Evolutionary conservation across 2,329 filamentous ascomycete genomes (phyloP).

Genomic region (Coniochaeta pulveracea): DNA sequence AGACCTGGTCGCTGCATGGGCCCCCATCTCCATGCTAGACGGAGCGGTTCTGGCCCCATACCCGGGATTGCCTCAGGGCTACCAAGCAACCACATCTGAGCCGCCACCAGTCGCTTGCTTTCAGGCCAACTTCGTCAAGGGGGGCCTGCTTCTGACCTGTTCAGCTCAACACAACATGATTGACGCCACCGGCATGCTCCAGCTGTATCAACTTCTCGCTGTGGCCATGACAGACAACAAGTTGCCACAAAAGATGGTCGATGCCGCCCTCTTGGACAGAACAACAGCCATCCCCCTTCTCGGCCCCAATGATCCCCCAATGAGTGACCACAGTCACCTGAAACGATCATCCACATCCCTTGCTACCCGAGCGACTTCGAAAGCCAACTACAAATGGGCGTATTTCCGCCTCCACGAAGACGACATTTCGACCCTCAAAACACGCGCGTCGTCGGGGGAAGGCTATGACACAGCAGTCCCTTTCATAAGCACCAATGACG

Average conservation of each 20-base stretch:
- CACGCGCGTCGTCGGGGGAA: too few relatives aligned
- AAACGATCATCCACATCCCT: background rate
- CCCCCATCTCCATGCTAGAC: background rate
- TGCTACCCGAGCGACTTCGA: background rate
- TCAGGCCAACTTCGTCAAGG: slow-evolving; percentile 16
- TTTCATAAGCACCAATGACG: slow-evolving; percentile 18
- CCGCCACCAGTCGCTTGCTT: slow-evolving; percentile 3
- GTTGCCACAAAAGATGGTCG: background rate
- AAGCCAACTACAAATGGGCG: background rate
- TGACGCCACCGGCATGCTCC: slow-evolving; percentile 16
- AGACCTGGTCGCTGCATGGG: background rate
- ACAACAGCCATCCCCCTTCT: background rate
- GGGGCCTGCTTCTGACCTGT: slow-evolving; percentile 16
- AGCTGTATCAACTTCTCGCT: slow-evolving; percentile 14
- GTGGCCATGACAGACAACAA: slow-evolving; percentile 3
- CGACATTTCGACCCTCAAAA: slow-evolving; percentile 7
- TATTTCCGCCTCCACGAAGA: background rate
- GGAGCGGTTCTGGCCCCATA: background rate
- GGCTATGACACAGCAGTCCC: slow-evolving; percentile 11
- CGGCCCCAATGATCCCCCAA: background rate
- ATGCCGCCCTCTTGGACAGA: background rate
- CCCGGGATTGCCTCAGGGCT: background rate
- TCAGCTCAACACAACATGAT: slow-evolving; percentile 19
- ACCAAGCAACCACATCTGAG: background rate
- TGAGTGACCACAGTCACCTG: background rate